Base-by-base conservation (phyloP, 2,329 filamentous ascomycete genomes). In the Fusarium stilboides region DNA sequence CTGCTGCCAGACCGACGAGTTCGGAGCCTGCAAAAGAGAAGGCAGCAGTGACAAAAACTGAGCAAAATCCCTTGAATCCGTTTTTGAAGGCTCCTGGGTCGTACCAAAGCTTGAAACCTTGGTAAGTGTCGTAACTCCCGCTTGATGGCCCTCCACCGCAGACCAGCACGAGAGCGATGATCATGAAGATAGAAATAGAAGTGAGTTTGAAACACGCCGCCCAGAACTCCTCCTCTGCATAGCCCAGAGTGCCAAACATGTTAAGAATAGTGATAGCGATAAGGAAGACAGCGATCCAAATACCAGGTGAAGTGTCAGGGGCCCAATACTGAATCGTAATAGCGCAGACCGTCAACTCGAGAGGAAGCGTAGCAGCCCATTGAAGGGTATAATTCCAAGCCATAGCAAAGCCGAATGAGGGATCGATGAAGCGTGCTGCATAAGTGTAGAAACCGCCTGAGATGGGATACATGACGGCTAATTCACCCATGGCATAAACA, bases 31-130 rank as follows among this genome's bases (percentile, higher is more conserved):
- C 86, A 71, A 91, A 92, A 36, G 90, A 83, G 70, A 92, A 92
- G 9, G 90, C 90, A 5, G 90, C 90, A 0, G 88, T 91, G 52
- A 92, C 89, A 65, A 92, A 91, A 59, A 91, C 88, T 57, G 84
- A 87, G 79, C 89, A 92, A 69, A 92, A 86, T 3, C 91, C 91
- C 57, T 89, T 87, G 81, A 92, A 92, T n/a, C 90, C 90, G 72
- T 91, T 87, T 78, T 91, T 82, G 77, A 92, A 93, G 2, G 83
- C 82, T 4, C 83, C 83, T 0, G 83, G 78, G 9, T 75, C 65
- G 8, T 65, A 22, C 73, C 79, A 79, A 60, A 74, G 58, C 26
- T 80, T 77, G 19, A 80, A 78, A 6, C 85, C 83, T 68, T 75
- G 78, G 68, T 82, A 85, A 4, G 80, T 69, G 66, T 78, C 76